A percentile compares a stretch with the other conserved stretches of the same genome.
Conservation (phyloP, 208 protist species). For the Leishmania arabica region DNA sequence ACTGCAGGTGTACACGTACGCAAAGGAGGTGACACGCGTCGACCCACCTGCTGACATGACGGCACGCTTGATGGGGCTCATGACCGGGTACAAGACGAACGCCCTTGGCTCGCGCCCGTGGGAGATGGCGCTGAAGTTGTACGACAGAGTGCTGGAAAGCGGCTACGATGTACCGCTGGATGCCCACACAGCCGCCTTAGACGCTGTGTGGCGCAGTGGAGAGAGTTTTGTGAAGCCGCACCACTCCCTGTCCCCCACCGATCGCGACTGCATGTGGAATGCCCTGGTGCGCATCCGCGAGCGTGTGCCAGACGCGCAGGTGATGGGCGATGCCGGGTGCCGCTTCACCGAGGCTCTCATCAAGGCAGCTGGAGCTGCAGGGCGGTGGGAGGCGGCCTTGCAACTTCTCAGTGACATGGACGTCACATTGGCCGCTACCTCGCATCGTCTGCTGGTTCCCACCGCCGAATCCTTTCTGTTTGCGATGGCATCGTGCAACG, state of each 20-base stretch:
- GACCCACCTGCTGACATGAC: conserved; percentile 68
- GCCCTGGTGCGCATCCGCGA: conserved; percentile 35
- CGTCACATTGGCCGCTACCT: conserved; percentile 29
- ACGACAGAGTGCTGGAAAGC: conserved; percentile 38
- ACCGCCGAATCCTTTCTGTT: conserved; percentile 77
- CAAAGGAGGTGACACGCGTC: conserved; percentile 19
- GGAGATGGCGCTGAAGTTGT: conserved; percentile 55
- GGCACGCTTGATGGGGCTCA: conserved; percentile 69
- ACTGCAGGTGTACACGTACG: conserved; percentile 54
- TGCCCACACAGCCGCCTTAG: conserved; percentile 73
- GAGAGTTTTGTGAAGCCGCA: conserved; percentile 65
- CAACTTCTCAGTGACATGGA: conserved; percentile 59
- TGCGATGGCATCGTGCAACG: conserved; percentile 68
- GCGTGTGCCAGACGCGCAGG: conserved; percentile 28
- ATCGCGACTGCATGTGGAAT: conserved; percentile 39
- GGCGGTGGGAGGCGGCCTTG: conserved; percentile 58
- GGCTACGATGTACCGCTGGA: conserved; percentile 62
- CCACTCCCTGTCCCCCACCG: conserved; percentile 12
- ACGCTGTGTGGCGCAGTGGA: conserved; percentile 80
- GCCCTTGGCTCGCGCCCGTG: conserved; percentile 76
- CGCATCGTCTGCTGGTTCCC: conserved; percentile 66
- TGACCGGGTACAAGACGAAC: conserved; percentile 76
- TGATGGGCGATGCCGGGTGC: conserved; percentile 76
- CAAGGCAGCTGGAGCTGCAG: conserved; percentile 59
- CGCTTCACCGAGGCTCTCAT: conserved; percentile 74